Base-by-base conservation (phyloP, 805 yeast genomes). In the Starmerella bombicola region DNA sequence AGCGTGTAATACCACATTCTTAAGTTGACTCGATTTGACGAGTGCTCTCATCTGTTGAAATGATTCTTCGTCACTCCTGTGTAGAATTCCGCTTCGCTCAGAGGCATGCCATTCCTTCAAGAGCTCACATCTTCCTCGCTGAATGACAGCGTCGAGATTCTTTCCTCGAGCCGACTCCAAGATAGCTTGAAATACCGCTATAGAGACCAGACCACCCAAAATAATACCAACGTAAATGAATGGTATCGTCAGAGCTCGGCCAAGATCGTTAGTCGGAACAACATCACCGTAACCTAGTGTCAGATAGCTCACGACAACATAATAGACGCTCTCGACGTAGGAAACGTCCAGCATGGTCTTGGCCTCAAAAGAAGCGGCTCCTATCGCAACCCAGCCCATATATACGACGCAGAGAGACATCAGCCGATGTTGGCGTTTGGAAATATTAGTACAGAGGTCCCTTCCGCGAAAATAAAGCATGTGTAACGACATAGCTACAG, bases 221-320 rank as follows among this genome's bases (percentile, higher is more conserved):
- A 85, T 58, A 16, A 85, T 72, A 0, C 94, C 95, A 12, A 73
- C 59, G 15, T 80, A 57, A 5, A 91, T 73, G 60, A 75, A 81
- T 2, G 79, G 56, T 38, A 84, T 62, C 1, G 71, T 63, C 46
- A 80, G 59, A 0, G 76, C 77, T 54, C 73, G 71, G 0, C 79
- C 68, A 1, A 74, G 73, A 2, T 67, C 61, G 1, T 69, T 58
- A 0, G 42, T 28, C 0, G 94, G 86, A 0, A 68, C 63, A 25
- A 78, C 66, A 51, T 80, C 91, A 29, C 95, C 95, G 15, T 78
- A 64, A 0, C 95, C 95, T 22, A 85, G 70, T 1, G 95, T 85
- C 35, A 81, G 63, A 30, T 79, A 62, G 0, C 93, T 76, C 1
- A 80, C 84, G 9, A 73, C 70, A 51, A 84, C 75, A 56, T 70